A percentile compares a stretch with the other conserved stretches of the same genome.
These are phyloP conservation scores for Solanum stenotomum DNA, from an alignment of 257 asterid genomes.

Conservation along the genomic window DNA sequence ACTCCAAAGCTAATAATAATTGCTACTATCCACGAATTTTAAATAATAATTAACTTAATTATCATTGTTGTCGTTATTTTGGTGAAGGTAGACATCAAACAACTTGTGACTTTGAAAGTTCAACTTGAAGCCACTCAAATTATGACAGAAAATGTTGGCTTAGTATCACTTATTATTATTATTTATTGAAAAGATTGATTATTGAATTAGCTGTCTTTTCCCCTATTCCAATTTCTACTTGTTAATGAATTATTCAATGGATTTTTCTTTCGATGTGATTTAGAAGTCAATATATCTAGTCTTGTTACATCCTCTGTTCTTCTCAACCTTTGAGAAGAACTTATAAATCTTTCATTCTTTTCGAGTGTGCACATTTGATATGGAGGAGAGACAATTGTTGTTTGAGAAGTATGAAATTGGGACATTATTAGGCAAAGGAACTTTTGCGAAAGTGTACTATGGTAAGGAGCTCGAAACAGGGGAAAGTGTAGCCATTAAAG, in stretches of 20 bases:
- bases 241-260: not conserved
- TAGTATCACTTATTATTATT: not conserved
- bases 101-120: not conserved
- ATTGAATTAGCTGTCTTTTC: not conserved
- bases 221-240: not conserved
- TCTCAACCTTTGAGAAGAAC: not conserved
- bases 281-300: not conserved
- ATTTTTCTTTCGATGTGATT: not conserved
- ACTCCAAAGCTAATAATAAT: not conserved
- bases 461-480: slow-evolving; percentile 23
- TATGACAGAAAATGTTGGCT: not conserved
- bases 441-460: slow-evolving; percentile 51
- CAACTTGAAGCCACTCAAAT: not conserved
- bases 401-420: slow-evolving; percentile 50
- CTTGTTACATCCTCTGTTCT: not conserved
- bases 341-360: not conserved
- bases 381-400: slow-evolving; percentile 31
- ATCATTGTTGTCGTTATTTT: not conserved
- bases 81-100: not conserved
- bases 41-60: not conserved
- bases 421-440: slow-evolving; percentile 40
- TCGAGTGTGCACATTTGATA: not conserved
- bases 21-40: not conserved
- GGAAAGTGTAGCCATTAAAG: slow-evolving; percentile 58
- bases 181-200: not conserved